phyloP scores from a whole-genome alignment of 1,284 basidiomycete genomes.

The Pyrrhoderma noxium region DNA sequence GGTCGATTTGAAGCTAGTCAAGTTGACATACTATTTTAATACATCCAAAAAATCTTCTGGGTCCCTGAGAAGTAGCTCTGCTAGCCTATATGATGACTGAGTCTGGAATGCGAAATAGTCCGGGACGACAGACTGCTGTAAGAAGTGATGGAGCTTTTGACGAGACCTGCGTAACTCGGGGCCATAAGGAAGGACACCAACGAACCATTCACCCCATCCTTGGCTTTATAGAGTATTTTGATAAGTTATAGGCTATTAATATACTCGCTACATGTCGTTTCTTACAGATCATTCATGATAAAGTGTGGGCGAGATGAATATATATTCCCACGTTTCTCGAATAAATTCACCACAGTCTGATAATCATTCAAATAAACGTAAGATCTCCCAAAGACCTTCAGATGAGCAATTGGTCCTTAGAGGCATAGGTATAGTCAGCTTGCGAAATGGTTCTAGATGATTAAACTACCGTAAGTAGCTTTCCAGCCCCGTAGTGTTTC shows the following conservation, averaged over 20 bases:
- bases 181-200: constrained; percentile 1
- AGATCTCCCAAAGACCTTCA: constrained; percentile 20
- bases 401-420: constrained; percentile 21
- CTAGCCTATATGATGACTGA: not conserved
- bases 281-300: constrained; percentile 13
- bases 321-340: constrained; percentile 21
- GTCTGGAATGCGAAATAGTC: constrained; percentile 3
- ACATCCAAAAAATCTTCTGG: no score
- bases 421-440: no score
- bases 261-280: not conserved
- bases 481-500: constrained; percentile 48
- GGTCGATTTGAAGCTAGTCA: no score
- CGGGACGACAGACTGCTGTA: not conserved
- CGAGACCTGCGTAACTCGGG: not conserved
- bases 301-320: constrained; percentile 21
- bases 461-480: constrained; percentile 38
- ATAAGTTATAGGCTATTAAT: no score
- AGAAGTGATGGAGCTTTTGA: constrained; percentile 5
- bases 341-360: constrained; percentile 20
- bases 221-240: not conserved
- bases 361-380: constrained; percentile 22
- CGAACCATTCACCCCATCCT: constrained; percentile 2
- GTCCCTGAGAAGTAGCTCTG: no score
- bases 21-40: no score
- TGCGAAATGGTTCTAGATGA: no score